A percentile compares a stretch with the other conserved stretches of the same genome.
Conservation (phyloP, 257 asterid species). For the Solanum chmielewskii region DNA sequence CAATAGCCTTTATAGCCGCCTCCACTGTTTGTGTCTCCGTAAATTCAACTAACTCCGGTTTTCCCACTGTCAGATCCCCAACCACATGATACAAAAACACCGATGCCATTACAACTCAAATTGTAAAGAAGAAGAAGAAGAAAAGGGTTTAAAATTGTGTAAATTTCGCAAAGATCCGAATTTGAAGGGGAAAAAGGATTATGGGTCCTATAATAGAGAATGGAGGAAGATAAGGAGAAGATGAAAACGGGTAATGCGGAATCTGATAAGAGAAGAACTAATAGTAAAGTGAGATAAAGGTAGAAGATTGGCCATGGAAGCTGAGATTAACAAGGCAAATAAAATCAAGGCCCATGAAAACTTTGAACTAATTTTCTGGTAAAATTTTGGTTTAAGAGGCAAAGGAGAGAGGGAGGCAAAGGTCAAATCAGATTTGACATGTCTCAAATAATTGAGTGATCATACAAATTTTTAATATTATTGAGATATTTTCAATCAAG, state of each 20-base stretch:
- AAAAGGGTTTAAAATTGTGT: background rate
- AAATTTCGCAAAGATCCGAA: background rate
- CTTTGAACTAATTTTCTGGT: background rate
- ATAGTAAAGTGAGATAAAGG: background rate
- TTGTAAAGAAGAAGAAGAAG: background rate
- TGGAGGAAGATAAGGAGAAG: constrained; percentile 47
- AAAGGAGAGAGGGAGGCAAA: background rate
- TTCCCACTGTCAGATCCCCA: constrained; percentile 98
- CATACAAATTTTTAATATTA: background rate
- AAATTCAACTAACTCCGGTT: constrained; percentile 88
- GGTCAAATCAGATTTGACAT: background rate
- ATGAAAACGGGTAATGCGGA: constrained; percentile 29
- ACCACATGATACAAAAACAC: constrained; percentile 89
- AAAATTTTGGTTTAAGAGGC: background rate
- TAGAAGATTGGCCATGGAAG: constrained; percentile 17
- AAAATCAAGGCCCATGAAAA: constrained; percentile 12
- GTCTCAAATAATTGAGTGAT: background rate
- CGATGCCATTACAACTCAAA: constrained; percentile 49
- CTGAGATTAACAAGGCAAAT: background rate
- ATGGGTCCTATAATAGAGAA: constrained; percentile 25
- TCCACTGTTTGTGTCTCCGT: constrained; percentile 72
- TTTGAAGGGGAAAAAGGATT: background rate
- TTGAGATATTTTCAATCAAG: background rate
- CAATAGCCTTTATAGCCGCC: constrained; percentile 76
- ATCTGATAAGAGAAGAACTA: constrained; percentile 2